Percentiles rank a stretch among this genome's conserved stretches.
Evolutionary conservation across 1,139 yeast genomes (phyloP).

Genomic region (Fermentozyma sake): DNA sequence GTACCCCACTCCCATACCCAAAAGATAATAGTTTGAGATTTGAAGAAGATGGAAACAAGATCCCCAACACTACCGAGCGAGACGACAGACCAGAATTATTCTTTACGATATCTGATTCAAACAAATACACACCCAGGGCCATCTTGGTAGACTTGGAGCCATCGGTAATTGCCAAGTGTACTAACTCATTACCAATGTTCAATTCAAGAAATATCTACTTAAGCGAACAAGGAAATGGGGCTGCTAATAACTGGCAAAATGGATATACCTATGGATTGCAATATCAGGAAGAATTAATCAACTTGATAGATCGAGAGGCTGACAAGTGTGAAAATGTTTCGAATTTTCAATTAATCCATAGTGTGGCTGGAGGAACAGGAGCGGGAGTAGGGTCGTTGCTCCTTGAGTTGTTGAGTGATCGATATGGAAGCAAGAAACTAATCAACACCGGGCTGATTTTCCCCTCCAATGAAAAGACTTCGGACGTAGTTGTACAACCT

Average conservation of each 20-base stretch:
- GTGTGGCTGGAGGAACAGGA: conserved; percentile 99
- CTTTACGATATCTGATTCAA: conserved; percentile 68
- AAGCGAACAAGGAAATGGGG: conserved; percentile 80
- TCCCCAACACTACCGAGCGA: conserved; percentile 16
- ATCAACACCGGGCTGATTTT: conserved; percentile 84
- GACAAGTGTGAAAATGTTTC: conserved; percentile 89
- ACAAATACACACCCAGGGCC: conserved; percentile 84
- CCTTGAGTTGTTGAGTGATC: conserved; percentile 73
- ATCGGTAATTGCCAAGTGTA: conserved; percentile 69
- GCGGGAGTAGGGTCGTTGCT: conserved; percentile 88
- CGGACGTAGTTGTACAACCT: conserved; percentile 97
- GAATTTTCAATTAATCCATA: conserved; percentile 86
- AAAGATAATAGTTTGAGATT: conserved; percentile 7
- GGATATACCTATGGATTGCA: conserved; percentile 77
- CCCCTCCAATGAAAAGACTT: conserved; percentile 69
- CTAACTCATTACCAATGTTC: conserved; percentile 60
- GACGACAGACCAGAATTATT: conserved; percentile 81
- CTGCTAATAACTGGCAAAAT: conserved; percentile 94
- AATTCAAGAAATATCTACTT: conserved; percentile 81
- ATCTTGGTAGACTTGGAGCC: conserved; percentile 87
- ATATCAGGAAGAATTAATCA: conserved; percentile 67
- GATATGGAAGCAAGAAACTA: conserved; percentile 74
- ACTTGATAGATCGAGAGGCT: conserved; percentile 83
- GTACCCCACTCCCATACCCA: conserved; percentile 25
- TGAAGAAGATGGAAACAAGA: conserved; percentile 1